Evolutionary conservation across 208 protist genomes (phyloP).

Genomic region (Vickermania spadyakhi): DNA sequence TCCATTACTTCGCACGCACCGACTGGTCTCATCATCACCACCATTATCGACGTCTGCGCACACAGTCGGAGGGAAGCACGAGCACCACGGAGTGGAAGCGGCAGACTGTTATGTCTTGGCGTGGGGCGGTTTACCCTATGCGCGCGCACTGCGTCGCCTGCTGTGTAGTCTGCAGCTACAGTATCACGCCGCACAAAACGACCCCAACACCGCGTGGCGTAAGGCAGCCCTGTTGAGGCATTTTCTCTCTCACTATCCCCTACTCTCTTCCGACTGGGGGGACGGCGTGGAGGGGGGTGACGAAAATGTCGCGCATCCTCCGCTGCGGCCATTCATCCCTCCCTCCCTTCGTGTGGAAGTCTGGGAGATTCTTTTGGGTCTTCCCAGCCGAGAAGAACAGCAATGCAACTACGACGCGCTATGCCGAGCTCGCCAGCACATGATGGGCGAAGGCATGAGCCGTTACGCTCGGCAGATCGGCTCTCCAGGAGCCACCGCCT

Average conservation of each 20-base stretch:
- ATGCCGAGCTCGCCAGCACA: not conserved
- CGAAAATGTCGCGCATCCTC: not conserved
- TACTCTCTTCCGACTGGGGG: too few species aligned
- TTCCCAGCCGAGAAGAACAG: conserved; percentile 29
- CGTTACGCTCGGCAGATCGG: not conserved
- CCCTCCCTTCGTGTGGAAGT: conserved; percentile 72
- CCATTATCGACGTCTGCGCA: too few species aligned
- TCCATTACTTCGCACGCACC: too few species aligned
- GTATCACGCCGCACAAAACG: not conserved
- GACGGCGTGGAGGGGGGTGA: not conserved
- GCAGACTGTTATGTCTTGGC: too few species aligned
- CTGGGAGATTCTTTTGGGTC: conserved; percentile 83
- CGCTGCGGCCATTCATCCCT: conserved; percentile 62
- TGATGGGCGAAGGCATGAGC: not conserved
- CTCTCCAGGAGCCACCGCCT: not conserved
- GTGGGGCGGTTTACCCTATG: not conserved
- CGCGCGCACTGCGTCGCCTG: not conserved
- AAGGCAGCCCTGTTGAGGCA: not conserved
- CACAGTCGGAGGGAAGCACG: too few species aligned
- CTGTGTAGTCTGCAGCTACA: not conserved
- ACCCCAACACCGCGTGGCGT: too few species aligned
- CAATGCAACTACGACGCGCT: conserved; percentile 1
- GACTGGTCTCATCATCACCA: not conserved
- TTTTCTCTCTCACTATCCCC: not conserved
- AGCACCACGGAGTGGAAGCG: too few species aligned